Evolutionary conservation across 2,329 filamentous ascomycete species (phyloP), one percentile per base, ranked within the genome.

Genomic region (Cryphonectria naterciae): DNA sequence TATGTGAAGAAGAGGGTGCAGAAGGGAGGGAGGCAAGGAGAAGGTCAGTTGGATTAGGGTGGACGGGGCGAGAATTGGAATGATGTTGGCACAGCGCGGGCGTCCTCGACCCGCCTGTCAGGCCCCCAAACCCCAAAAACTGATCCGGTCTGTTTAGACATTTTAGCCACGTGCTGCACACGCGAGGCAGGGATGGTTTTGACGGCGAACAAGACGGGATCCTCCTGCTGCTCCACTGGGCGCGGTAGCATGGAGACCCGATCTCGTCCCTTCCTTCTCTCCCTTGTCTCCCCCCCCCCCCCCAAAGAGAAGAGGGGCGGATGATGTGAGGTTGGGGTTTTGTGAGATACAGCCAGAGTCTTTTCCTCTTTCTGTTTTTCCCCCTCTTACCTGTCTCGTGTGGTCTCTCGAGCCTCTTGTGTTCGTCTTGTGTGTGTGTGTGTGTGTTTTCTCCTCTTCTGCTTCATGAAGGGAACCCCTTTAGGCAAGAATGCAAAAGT

Each of bases 181-280:
- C 67, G 69, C 69, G 69, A 46, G 69, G 49, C 69, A 70, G 49
- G 69, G 69, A 70, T 70, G 60, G 54, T 17, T 49, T 8, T 46
- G 61, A 56, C 64, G 61, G 61, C 61, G 68, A 19, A 58, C 15
- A 7, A 17, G 28, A 28, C 54, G 54, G 25, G 54, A 32, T 32
- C 54, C 54, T 32, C 54, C 54, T 58, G 54, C 6, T 58, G 54
- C 54, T 58, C 54, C 54, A 32, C 54, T 15, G 2, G 15, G 25
- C 4, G 52, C 25, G 4, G 52, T 11, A 56, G n/a, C 52, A 56
- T 25, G 25, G 52, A 56, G 54, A 32, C 54, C 15, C 54, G 54
- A 32, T 58, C 25, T 58, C 10, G 25, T 58, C 28, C 15, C 28
- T 15, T 28, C 17, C 1, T 32, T 32, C 32, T 32, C 32, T 35